Evolutionary conservation across 2,329 filamentous ascomycete genomes (phyloP), one percentile per base, ranked within the genome.

Genomic region (Tothia fuscella): DNA sequence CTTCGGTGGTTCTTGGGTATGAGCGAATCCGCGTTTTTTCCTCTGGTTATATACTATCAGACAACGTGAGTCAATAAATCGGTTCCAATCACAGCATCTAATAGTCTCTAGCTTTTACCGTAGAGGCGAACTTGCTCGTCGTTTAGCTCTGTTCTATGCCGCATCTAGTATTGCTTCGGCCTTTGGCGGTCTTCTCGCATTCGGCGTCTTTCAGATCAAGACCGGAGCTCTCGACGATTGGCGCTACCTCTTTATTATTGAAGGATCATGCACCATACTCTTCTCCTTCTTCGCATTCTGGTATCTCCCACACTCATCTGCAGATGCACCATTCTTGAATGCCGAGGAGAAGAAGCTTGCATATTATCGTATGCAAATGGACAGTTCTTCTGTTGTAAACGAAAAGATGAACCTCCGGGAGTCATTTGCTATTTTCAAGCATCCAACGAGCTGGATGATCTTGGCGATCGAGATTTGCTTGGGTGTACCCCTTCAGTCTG

Each of bases 121-220:
- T 13, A 71, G 81, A 41, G 76, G 74, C 24, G 81, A 86, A 55
- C 69, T 86, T 3, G 80, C 80, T 5, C 67, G 80, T 6, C 73
- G 81, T 3, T 65, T 85, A 1, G 80, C 80, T 26, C 63, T 85
- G 45, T 86, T 86, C 62, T 88, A 87, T 50, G 82, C 81, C 0
- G 81, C 81, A 0, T 78, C 73, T 19, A 82, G 80, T 52, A 81
- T 88, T 45, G 82, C 82, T 17, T 77, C 74, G 44, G 78, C 77
- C 2, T 81, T 80, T 50, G 70, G 70, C 0, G 74, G 74, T 3
- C 58, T 79, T 1, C 62, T 78, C 12, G 66, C 74, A 0, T 78
- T 72, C 45, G 74, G 70, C 3, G 71, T 76, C 5, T 81, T 80
- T 55, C 73, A 75, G 20, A 74, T 76, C 50, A 49, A 68, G 28